Conservation (phyloP, 805 yeast genomes). For the Kurtzmaniella fragi region DNA sequence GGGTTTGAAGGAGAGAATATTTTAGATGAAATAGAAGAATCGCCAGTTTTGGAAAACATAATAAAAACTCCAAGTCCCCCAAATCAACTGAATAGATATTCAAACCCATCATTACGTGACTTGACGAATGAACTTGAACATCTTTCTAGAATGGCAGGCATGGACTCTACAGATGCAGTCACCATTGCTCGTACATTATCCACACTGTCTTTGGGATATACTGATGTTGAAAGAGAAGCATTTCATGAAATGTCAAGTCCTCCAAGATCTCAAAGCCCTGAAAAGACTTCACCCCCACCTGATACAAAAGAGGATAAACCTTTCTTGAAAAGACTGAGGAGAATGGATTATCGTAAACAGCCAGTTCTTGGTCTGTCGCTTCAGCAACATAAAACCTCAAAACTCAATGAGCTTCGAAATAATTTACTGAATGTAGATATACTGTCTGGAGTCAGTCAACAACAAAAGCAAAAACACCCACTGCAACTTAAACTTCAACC, state of each 20-base stretch:
- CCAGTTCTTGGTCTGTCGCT: conserved; percentile 17
- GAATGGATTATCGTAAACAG: conserved; percentile 35
- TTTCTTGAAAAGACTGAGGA: conserved; percentile 31
- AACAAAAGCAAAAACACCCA: conserved; percentile 4
- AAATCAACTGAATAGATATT: conserved; percentile 13
- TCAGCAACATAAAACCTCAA: conserved; percentile 17
- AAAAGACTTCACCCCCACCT: conserved; percentile 5
- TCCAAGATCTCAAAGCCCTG: conserved; percentile 9
- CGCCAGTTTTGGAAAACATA: not conserved
- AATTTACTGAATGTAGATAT: conserved; percentile 8
- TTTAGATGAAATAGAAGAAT: not conserved
- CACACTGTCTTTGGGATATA: conserved; percentile 58
- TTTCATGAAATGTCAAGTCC: conserved; percentile 27
- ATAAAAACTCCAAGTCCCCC: not conserved
- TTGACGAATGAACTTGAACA: conserved; percentile 72
- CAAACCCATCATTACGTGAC: conserved; percentile 63
- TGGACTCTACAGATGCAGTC: conserved; percentile 75
- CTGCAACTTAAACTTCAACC: conserved; percentile 1
- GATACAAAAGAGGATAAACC: conserved; percentile 12
- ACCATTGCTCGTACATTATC: conserved; percentile 78
- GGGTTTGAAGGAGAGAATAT: not conserved
- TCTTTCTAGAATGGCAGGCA: conserved; percentile 70
- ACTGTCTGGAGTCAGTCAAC: conserved; percentile 1
- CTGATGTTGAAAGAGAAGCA: conserved; percentile 44
- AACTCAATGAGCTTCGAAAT: conserved; percentile 16